phyloP scores from a whole-genome alignment of 2,329 filamentous ascomycete genomes.

The Pestalotiopsis fici region DNA sequence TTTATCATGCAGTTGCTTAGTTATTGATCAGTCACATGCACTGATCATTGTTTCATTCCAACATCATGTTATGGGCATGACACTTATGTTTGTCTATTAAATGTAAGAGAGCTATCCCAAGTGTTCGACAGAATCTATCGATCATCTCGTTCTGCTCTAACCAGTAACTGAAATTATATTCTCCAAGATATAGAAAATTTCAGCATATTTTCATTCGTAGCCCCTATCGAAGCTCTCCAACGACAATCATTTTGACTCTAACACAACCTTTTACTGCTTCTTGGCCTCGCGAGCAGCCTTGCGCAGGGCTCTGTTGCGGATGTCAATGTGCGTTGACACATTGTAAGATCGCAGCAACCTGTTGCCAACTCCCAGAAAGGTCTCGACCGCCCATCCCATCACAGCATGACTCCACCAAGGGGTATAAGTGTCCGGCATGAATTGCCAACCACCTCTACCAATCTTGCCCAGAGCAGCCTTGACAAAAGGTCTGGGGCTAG shows the following conservation, averaged over 20 bases:
- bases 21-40: no score
- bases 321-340: slow-evolving; percentile 76
- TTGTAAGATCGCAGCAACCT: slow-evolving; percentile 50
- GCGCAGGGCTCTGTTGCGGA: slow-evolving; percentile 77
- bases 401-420: slow-evolving; percentile 92
- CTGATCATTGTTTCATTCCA: no score
- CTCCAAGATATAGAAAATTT: not conserved
- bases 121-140: no score
- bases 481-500: slow-evolving; percentile 82
- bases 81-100: no score
- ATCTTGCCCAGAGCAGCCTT: slow-evolving; percentile 77
- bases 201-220: not conserved
- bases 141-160: no score
- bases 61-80: no score
- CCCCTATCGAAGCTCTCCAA: not conserved
- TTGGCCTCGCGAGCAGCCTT: slow-evolving; percentile 84
- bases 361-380: slow-evolving; percentile 52
- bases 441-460: slow-evolving; percentile 77
- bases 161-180: no score
- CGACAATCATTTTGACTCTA: not conserved
- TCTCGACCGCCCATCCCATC: slow-evolving; percentile 81
- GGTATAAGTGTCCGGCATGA: slow-evolving; percentile 80
- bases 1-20: no score
- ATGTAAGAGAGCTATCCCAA: no score
- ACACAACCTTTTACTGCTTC: slow-evolving; percentile 48